Base-by-base conservation (phyloP, 1,139 yeast species). In the Blastobotrys proliferans region DNA sequence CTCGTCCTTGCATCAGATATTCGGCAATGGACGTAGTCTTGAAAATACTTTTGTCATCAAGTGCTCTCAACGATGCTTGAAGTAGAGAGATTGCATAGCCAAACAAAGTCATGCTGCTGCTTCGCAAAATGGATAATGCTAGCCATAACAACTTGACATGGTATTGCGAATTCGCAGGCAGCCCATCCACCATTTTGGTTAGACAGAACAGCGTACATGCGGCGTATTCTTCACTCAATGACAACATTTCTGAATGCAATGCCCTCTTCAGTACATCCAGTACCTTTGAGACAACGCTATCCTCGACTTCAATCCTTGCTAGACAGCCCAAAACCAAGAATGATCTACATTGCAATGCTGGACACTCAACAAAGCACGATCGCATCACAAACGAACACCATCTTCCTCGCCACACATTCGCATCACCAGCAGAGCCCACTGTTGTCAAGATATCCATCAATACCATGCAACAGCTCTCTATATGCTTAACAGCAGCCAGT, bases 321-420 rank as follows among this genome's bases (percentile, higher is more conserved):
- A 86, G 62, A 35, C 83, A 78, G 29, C 95, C 95, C 24, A 84
- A 72, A 5, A 85, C 74, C 51, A 86, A 68, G 45, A 84, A 68
- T 0, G 94, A 87, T 44, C 95, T 70, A 6, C 79, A 77, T 57
- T 86, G 90, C 45, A 86, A 70, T 20, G 81, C 73, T 0, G 90
- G 78, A 11, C 68, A 63, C 36, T 74, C 70, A 53, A 52, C 43
- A 37, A 82, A 81, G 1, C 88, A 84, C 17, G 83, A 75, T 51
- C 78, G 80, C 53, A 82, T 68, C 1, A 83, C 77, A 54, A 79
- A 75, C 24, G 83, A 72, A 50, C 79, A 73, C 87, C 92, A 85
- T 45, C 84, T 73, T 6, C 81, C 68, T 52, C 79, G 69, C 86
- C 92, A 83, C 31, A 73, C 70, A 6, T 74, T 70, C 38, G 74